These are phyloP conservation scores for Thermoascus crustaceus DNA, from an alignment of 2,329 filamentous ascomycete genomes.

Conservation along the genomic window DNA sequence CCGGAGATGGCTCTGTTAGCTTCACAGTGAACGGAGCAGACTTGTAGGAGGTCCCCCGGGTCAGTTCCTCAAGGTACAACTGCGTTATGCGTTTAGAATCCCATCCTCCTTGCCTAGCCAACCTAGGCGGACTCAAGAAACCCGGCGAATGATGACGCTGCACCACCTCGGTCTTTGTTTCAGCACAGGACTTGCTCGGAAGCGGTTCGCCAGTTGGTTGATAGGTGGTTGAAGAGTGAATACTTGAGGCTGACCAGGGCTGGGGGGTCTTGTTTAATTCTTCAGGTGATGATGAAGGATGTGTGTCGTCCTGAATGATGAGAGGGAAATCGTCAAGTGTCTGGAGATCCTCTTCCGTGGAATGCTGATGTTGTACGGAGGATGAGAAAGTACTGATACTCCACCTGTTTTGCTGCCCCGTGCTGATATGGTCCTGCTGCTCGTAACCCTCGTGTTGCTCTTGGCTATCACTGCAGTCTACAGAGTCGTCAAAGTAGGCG, in stretches of 20 bases:
- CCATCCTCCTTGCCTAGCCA: slow-evolving; percentile 48
- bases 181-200: slow-evolving; percentile 30
- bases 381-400: slow-evolving; percentile 40
- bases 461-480: slow-evolving; percentile 23
- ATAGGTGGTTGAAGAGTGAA: slow-evolving; percentile 32
- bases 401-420: slow-evolving; percentile 28
- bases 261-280: slow-evolving; percentile 23
- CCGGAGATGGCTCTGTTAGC: slow-evolving; percentile 11
- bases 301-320: slow-evolving; percentile 9
- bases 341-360: slow-evolving; percentile 26
- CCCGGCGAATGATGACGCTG: slow-evolving; percentile 36
- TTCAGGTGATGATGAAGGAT: slow-evolving; percentile 17
- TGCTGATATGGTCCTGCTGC: slow-evolving; percentile 13
- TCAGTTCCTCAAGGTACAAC: slow-evolving; percentile 46
- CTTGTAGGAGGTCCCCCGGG: slow-evolving; percentile 23
- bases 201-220: slow-evolving; percentile 9
- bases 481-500: slow-evolving; percentile 30
- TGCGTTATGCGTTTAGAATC: slow-evolving; percentile 48
- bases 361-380: slow-evolving; percentile 29
- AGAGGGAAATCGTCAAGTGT: slow-evolving; percentile 27
- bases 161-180: slow-evolving; percentile 27
- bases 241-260: slow-evolving; percentile 27
- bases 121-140: slow-evolving; percentile 42
- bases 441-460: slow-evolving; percentile 16
- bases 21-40: slow-evolving; percentile 9